A percentile compares a stretch with the other conserved stretches of the same genome.
Evolutionary conservation across 352 stramenopile species (phyloP).

Genomic region (Elongisporangium anandrum): DNA sequence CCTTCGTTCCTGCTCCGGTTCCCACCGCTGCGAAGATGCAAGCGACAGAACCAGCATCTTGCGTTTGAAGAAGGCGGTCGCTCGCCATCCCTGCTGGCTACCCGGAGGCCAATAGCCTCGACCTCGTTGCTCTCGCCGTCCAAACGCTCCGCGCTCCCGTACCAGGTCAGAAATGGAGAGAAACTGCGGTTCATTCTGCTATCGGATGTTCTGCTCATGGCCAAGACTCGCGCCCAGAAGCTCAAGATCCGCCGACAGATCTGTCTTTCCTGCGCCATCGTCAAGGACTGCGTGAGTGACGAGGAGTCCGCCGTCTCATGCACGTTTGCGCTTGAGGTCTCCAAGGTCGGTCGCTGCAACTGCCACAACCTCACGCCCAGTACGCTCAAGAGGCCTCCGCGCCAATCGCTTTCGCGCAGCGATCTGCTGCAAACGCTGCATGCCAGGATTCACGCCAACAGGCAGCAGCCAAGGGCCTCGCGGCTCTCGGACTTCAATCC

Average conservation of each 20-base stretch:
- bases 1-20: conserved; percentile 15
- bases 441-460: background rate
- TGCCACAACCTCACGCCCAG: conserved; percentile 46
- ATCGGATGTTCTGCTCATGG: conserved; percentile 63
- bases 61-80: conserved; percentile 3
- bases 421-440: background rate
- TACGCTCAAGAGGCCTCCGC: conserved; percentile 33
- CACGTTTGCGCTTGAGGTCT: conserved; percentile 40
- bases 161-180: conserved; percentile 19
- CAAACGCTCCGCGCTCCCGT: conserved; percentile 1
- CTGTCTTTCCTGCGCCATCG: conserved; percentile 46
- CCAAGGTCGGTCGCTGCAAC: conserved; percentile 47
- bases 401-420: conserved; percentile 17
- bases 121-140: conserved; percentile 3
- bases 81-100: background rate
- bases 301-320: conserved; percentile 4
- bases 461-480: background rate
- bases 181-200: conserved; percentile 48
- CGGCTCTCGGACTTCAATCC: background rate
- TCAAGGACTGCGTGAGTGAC: conserved; percentile 35
- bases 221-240: conserved; percentile 37
- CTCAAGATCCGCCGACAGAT: conserved; percentile 56
- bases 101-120: background rate
- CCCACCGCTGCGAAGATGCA: conserved; percentile 11
- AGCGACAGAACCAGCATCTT: background rate